phyloP scores from a whole-genome alignment of 345 rosid species.

The Kernera saxatilis region DNA sequence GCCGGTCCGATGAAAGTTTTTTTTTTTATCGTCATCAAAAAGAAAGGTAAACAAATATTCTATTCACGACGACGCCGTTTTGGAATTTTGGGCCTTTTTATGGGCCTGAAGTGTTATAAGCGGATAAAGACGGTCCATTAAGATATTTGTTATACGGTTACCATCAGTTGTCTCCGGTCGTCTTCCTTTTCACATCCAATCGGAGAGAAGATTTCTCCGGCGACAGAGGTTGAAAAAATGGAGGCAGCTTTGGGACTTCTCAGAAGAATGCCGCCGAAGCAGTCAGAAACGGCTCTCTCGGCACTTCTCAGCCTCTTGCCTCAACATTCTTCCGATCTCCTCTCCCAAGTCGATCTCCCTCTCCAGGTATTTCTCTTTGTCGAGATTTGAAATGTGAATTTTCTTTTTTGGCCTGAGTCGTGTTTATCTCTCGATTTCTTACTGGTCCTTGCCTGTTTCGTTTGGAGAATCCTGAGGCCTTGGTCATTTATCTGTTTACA shows the following conservation, averaged over 20 bases:
- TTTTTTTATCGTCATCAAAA: background rate
- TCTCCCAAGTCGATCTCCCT: conserved; percentile 96
- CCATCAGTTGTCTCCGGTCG: background rate
- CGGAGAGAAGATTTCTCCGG: conserved; percentile 20
- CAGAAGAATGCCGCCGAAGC: conserved; percentile 89
- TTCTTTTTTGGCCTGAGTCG: background rate
- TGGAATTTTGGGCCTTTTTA: background rate
- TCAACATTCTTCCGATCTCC: conserved; percentile 90
- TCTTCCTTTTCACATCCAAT: background rate
- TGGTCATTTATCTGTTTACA: background rate
- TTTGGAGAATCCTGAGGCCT: background rate
- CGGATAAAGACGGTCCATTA: background rate
- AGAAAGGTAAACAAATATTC: background rate
- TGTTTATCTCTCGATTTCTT: background rate
- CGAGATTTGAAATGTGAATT: background rate
- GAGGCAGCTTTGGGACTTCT: conserved; percentile 93
- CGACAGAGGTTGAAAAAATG: conserved; percentile 34
- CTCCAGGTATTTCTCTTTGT: conserved; percentile 57
- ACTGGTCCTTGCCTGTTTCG: background rate
- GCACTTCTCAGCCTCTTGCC: conserved; percentile 92
- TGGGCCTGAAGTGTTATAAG: background rate
- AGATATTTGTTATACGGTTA: background rate
- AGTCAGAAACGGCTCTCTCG: conserved; percentile 83
- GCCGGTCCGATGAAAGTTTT: background rate
- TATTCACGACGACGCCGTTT: background rate